These are phyloP conservation scores for Auriscalpium vulgare DNA, from an alignment of 768 basidiomycete genomes.

Conservation along the genomic window DNA sequence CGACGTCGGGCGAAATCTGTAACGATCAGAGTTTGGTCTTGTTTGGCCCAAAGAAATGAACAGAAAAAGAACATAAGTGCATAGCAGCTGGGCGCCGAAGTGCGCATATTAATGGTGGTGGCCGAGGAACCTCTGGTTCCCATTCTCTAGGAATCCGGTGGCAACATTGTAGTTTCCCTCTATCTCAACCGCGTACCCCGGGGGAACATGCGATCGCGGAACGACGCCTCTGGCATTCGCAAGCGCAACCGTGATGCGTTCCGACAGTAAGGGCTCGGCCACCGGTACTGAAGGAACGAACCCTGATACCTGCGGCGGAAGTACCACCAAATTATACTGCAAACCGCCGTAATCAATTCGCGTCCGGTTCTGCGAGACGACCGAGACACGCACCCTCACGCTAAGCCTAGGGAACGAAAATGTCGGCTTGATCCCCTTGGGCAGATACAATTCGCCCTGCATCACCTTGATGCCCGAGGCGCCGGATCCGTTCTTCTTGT, in stretches of 20 bases:
- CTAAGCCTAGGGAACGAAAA: slow-evolving; percentile 39
- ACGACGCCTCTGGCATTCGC: slow-evolving; percentile 31
- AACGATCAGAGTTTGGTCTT: slow-evolving; percentile 3
- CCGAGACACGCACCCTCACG: slow-evolving; percentile 32
- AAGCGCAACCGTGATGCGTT: slow-evolving; percentile 32
- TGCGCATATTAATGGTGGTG: neutral
- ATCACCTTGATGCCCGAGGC: slow-evolving; percentile 17
- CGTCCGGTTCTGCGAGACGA: neutral
- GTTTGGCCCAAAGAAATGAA: neutral
- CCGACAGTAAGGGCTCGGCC: slow-evolving; percentile 28
- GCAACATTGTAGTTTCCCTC: slow-evolving; percentile 43
- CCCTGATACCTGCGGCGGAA: slow-evolving; percentile 36
- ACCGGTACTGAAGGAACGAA: slow-evolving; percentile 25
- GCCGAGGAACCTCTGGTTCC: slow-evolving; percentile 39
- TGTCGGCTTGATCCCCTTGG: slow-evolving; percentile 34
- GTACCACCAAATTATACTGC: slow-evolving; percentile 39
- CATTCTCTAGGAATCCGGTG: slow-evolving; percentile 45
- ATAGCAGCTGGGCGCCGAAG: no score
- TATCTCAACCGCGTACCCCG: slow-evolving; percentile 31
- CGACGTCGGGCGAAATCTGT: neutral
- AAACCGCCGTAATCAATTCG: neutral
- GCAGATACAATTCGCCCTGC: slow-evolving; percentile 44
- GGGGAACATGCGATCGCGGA: slow-evolving; percentile 41
- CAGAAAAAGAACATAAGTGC: neutral
- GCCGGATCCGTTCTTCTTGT: neutral